phyloP scores from a whole-genome alignment of 306 rosid species.

The Leucaena leucocephala region DNA sequence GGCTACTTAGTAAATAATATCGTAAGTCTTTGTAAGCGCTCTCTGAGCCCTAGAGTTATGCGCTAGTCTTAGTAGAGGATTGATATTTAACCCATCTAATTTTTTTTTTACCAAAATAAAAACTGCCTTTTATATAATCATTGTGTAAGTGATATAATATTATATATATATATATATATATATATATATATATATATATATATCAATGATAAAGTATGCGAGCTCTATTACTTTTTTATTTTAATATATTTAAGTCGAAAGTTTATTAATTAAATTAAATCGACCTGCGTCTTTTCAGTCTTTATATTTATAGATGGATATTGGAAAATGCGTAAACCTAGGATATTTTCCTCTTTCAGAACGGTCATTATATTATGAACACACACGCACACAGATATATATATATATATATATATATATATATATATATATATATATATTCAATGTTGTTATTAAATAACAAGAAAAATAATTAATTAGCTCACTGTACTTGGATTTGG shows the following conservation, averaged over 20 bases:
- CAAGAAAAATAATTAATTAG: conserved; percentile 6
- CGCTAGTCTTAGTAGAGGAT: too few relatives aligned
- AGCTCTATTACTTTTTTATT: not conserved
- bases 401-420: not conserved
- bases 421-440: conserved; percentile 12
- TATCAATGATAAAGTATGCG: not conserved
- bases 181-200: not conserved
- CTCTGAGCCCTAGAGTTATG: too few relatives aligned
- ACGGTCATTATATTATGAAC: not conserved
- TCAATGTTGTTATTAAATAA: conserved; percentile 24
- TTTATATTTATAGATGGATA: conserved; percentile 14
- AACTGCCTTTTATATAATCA: not conserved
- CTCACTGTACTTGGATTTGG: not conserved
- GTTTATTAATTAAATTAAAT: conserved; percentile 7
- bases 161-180: too few relatives aligned
- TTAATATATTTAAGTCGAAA: not conserved
- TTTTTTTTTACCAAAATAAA: too few relatives aligned
- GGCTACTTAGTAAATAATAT: too few relatives aligned
- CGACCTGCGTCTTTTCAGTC: conserved; percentile 10
- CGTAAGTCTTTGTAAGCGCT: too few relatives aligned
- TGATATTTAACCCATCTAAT: too few relatives aligned
- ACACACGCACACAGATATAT: too few relatives aligned
- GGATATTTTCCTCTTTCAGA: conserved; percentile 31
- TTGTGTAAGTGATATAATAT: not conserved
- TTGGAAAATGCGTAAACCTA: conserved; percentile 26